Conservation (phyloP, 805 yeast genomes). For the Saturnispora serradocipensis region DNA sequence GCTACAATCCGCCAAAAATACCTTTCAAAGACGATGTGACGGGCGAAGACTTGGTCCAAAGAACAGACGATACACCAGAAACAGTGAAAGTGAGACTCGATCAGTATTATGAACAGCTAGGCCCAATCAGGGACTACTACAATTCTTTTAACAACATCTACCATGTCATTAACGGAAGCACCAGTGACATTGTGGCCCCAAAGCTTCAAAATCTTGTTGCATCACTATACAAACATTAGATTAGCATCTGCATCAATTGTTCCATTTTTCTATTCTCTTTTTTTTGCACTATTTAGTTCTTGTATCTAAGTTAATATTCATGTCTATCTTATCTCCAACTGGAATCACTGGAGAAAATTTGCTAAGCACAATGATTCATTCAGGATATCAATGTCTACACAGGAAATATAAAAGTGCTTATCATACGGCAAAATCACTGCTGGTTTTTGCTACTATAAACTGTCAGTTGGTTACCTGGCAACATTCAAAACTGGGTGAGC, state of each 20-base stretch:
- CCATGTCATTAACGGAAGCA: conserved; percentile 56
- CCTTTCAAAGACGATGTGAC: conserved; percentile 81
- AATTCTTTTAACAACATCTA: conserved; percentile 35
- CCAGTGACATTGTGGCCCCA: conserved; percentile 80
- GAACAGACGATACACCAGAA: conserved; percentile 75
- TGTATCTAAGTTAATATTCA: not conserved
- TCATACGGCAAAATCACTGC: too few relatives aligned
- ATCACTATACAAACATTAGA: not conserved
- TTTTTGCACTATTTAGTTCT: not conserved
- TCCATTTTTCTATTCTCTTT: not conserved
- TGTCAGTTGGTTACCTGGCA: too few relatives aligned
- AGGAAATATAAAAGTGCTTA: too few relatives aligned
- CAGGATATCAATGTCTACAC: too few relatives aligned
- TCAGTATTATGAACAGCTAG: conserved; percentile 47
- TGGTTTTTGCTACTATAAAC: too few relatives aligned
- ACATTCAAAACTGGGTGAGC: too few relatives aligned
- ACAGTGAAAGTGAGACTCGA: conserved; percentile 62
- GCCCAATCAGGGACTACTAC: conserved; percentile 62
- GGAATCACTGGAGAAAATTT: not conserved
- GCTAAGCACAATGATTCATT: not conserved
- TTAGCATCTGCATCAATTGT: not conserved
- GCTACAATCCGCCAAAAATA: conserved; percentile 81
- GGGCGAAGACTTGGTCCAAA: conserved; percentile 73
- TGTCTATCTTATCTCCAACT: not conserved
- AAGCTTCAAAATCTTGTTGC: conserved; percentile 31